Evolutionary conservation across 2,329 filamentous ascomycete species (phyloP).

Genomic region (Madurella mycetomatis): DNA sequence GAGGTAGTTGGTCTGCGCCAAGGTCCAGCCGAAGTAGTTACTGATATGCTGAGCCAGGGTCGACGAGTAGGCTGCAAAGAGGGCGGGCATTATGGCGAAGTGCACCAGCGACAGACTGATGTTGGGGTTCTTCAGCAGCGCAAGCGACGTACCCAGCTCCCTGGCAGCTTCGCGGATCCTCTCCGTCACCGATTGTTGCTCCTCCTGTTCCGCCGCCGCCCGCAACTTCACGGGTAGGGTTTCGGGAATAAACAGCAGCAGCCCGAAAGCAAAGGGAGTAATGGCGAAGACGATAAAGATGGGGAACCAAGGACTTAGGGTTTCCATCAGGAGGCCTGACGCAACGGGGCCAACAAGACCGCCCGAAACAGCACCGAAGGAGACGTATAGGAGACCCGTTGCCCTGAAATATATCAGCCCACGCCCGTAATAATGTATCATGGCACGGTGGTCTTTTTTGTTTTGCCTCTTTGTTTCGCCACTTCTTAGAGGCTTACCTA

Average conservation of each 20-base stretch:
- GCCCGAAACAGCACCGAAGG: slow-evolving; percentile 18
- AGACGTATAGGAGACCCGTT: slow-evolving; percentile 18
- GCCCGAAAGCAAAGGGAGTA: slow-evolving; percentile 16
- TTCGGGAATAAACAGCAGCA: slow-evolving; percentile 21
- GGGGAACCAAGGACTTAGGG: slow-evolving; percentile 20
- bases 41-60: slow-evolving; percentile 23
- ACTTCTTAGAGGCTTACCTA: slow-evolving; percentile 4
- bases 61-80: slow-evolving; percentile 19
- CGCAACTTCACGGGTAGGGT: slow-evolving; percentile 18
- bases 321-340: slow-evolving; percentile 22
- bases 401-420: slow-evolving; percentile 10
- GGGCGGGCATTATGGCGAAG: slow-evolving; percentile 20
- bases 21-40: slow-evolving; percentile 24
- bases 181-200: not conserved
- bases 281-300: slow-evolving; percentile 19
- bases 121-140: slow-evolving; percentile 19
- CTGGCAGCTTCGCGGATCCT: slow-evolving; percentile 4
- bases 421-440: not conserved
- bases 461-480: too few relatives aligned
- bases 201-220: not conserved
- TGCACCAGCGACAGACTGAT: slow-evolving; percentile 15
- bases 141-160: slow-evolving; percentile 14
- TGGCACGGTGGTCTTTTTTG: too few relatives aligned
- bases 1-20: slow-evolving; percentile 21
- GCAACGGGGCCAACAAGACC: slow-evolving; percentile 18